Percentiles rank a stretch among this genome's conserved stretches.
phyloP scores from a whole-genome alignment of 495 filamentous ascomycete genomes.

The Glarea lozoyensis region DNA sequence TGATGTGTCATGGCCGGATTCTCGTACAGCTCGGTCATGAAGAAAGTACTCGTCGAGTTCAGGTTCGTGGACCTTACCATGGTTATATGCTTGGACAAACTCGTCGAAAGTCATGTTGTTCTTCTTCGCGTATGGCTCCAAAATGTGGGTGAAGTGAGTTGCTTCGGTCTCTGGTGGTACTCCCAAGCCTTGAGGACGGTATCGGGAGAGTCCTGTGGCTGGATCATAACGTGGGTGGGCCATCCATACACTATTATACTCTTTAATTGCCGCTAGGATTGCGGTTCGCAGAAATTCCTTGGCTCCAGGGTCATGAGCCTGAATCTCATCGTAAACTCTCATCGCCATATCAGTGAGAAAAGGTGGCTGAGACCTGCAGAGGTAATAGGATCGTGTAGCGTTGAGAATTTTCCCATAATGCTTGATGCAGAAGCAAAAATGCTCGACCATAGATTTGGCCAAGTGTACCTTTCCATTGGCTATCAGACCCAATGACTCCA shows the following conservation, averaged over 20 bases:
- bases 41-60: slow-evolving; percentile 90
- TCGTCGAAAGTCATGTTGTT: slow-evolving; percentile 69
- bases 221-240: slow-evolving; percentile 69
- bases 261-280: slow-evolving; percentile 88
- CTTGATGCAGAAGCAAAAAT: slow-evolving; percentile 96
- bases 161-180: slow-evolving; percentile 93
- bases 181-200: slow-evolving; percentile 80
- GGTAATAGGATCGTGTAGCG: slow-evolving; percentile 91
- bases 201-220: slow-evolving; percentile 76
- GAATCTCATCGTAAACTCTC: slow-evolving; percentile 79
- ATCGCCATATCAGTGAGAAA: slow-evolving; percentile 97
- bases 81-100: slow-evolving; percentile 82
- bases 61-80: slow-evolving; percentile 66
- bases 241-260: slow-evolving; percentile 91
- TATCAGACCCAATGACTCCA: slow-evolving; percentile 83
- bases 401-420: slow-evolving; percentile 98
- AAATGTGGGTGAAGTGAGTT: slow-evolving; percentile 76
- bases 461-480: slow-evolving; percentile 73
- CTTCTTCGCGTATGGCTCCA: slow-evolving; percentile 80
- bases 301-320: slow-evolving; percentile 65
- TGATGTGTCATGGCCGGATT: slow-evolving; percentile 94
- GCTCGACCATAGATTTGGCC: slow-evolving; percentile 84
- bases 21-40: slow-evolving; percentile 88
- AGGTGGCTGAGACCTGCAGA: slow-evolving; percentile 86
- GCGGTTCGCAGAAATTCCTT: slow-evolving; percentile 69